Evolutionary conservation across 352 stramenopile genomes (phyloP), one percentile per base, ranked within the genome.

Genomic region (Globisporangium recalcitrans): DNA sequence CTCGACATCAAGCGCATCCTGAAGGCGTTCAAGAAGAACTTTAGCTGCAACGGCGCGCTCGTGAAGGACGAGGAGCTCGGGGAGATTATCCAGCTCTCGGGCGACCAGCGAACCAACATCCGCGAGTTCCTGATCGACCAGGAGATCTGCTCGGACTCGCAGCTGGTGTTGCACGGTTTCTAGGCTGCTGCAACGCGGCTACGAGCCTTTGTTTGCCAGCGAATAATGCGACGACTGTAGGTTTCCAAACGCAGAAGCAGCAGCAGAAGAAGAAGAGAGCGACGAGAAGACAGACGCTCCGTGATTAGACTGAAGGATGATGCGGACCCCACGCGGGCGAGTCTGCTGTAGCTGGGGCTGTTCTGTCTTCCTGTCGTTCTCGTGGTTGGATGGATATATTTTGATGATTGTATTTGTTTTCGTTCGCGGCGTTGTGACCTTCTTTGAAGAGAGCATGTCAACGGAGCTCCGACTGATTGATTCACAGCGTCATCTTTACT

Each of bases 21-120:
- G 67, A 99, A 99, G 81, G 97, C 97, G 52, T 99, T 99, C 74
- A 99, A 99, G 90, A 99, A 99, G 86, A 99, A 99, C 80, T 99
- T 99, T 74, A 98, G 90, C 73, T 99, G 98, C 84, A 99, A 99
- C 83, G 98, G 98, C 59, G 96, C 96, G 58, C 96, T 99, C 40
- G 95, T 98, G 55, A 98, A 99, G 70, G 97, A 99, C 76, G 88
- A 98, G 57, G 97, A 99, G 68, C 77, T 96, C 32, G 91, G 95
- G 56, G 97, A 99, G 74, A 97, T 99, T 70, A 98, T 99, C 76
- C 98, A 99, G 78, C 85, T 99, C 36, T 98, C 94, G 53, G 98
- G 98, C 59, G 98, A 99, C 85, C 98, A 99, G 81, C 83, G 98
- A 74, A 98, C 95, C 52, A 99, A 99, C 84, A 97, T 99, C 44